Evolutionary conservation across 169 alveolate species (phyloP).

Genomic region (Eimeria sp.): DNA sequence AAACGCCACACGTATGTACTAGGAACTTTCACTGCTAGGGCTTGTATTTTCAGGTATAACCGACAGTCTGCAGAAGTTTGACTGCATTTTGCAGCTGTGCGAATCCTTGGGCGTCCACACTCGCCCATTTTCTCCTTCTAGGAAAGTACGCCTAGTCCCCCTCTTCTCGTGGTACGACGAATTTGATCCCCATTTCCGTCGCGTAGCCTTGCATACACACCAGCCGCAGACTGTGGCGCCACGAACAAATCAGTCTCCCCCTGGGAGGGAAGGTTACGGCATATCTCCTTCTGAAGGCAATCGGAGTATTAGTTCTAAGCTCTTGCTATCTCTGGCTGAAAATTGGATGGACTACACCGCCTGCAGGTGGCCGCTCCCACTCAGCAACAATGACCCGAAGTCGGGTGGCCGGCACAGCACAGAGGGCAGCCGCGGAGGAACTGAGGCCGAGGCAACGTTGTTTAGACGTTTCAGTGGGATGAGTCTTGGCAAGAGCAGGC

Average conservation of each 20-base stretch:
- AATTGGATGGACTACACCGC: slow-evolving; percentile 76
- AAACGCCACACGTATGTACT: background rate
- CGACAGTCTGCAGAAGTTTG: slow-evolving; percentile 54
- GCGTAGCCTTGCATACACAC: slow-evolving; percentile 16
- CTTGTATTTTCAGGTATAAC: slow-evolving; percentile 18
- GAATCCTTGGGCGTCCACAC: slow-evolving; percentile 61
- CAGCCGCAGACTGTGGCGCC: background rate
- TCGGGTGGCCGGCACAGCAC: slow-evolving; percentile 7
- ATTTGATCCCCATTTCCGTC: slow-evolving; percentile 62
- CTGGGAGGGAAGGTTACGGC: background rate
- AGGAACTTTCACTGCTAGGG: background rate
- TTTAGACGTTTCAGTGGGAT: slow-evolving; percentile 22
- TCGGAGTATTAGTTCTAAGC: background rate
- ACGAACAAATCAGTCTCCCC: background rate
- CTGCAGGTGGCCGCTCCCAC: slow-evolving; percentile 69
- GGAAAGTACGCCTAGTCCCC: slow-evolving; percentile 54
- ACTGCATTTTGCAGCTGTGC: slow-evolving; percentile 64
- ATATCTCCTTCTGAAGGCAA: background rate
- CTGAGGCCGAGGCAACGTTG: slow-evolving; percentile 9
- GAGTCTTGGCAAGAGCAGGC: background rate
- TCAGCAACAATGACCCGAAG: slow-evolving; percentile 59
- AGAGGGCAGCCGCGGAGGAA: background rate
- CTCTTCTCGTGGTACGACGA: slow-evolving; percentile 68
- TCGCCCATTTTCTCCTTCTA: slow-evolving; percentile 42
- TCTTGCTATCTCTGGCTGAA: slow-evolving; percentile 47